phyloP scores from a whole-genome alignment of 768 basidiomycete genomes.

The Lactarius pseudohatsudake region DNA sequence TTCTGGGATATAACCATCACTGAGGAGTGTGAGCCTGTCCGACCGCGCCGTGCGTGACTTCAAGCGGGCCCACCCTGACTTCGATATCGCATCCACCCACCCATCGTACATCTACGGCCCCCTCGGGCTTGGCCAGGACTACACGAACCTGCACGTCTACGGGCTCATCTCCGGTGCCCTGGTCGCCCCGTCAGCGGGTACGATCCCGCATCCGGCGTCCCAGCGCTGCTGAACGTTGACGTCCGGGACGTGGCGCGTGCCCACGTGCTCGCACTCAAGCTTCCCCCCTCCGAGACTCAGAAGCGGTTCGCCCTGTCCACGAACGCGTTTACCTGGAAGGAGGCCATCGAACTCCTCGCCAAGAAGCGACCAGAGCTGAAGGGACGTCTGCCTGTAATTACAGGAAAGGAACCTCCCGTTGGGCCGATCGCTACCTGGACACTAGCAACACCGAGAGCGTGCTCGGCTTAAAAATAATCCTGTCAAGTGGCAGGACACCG shows the following conservation, averaged over 20 bases:
- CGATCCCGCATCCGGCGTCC: slow-evolving; percentile 17
- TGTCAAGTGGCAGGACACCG: slow-evolving; percentile 23
- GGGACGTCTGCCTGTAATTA: slow-evolving; percentile 29
- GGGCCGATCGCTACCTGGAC: slow-evolving; percentile 4
- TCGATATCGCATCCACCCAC: slow-evolving; percentile 34
- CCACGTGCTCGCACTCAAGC: slow-evolving; percentile 34
- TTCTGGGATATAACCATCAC: slow-evolving; percentile 2
- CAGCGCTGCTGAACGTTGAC: slow-evolving; percentile 33
- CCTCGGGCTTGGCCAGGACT: slow-evolving; percentile 27
- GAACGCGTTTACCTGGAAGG: slow-evolving; percentile 32
- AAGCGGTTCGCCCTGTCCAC: slow-evolving; percentile 33
- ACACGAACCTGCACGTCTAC: slow-evolving; percentile 33
- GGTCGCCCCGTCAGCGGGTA: slow-evolving; percentile 25
- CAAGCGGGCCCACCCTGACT: slow-evolving; percentile 31
- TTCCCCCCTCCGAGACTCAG: background rate
- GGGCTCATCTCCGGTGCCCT: slow-evolving; percentile 30
- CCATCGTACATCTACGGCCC: slow-evolving; percentile 37
- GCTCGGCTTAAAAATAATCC: slow-evolving; percentile 22
- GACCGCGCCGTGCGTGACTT: slow-evolving; percentile 33
- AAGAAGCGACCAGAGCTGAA: slow-evolving; percentile 32
- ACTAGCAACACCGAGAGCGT: slow-evolving; percentile 2
- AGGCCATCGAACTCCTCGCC: slow-evolving; percentile 32
- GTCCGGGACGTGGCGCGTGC: slow-evolving; percentile 38
- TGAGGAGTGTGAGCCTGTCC: slow-evolving; percentile 26
- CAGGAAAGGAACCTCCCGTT: slow-evolving; percentile 8